Base-by-base conservation (phyloP, 345 rosid genomes). In the Viola odorata region DNA sequence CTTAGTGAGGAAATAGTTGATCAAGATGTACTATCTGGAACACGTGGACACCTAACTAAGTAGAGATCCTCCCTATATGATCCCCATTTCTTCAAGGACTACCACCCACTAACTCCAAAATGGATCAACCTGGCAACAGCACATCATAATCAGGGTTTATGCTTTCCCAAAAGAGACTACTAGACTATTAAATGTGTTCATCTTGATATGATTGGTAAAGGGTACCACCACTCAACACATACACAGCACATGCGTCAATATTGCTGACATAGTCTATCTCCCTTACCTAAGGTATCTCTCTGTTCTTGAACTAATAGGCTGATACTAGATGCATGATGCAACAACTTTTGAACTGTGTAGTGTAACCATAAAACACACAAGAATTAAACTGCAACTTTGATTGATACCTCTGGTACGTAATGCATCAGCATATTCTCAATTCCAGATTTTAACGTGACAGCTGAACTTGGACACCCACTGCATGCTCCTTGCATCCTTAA, bases 361-460 rank as follows among this genome's bases (percentile, higher is more conserved):
- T 38, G 39, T 12, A 51, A 37, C 37, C 50, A 15, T 1, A 39
- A 1, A 58, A 16, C 17, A 7, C 38, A 45, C 23, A 53, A 9
- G 41, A 37, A 10, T 17, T 13, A 38, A 3, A 47, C 53, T 50
- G 5, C n/a, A 9, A 23, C 37, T 12, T 37, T 47, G 51, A 14
- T 68, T 37, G 66, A 74, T 86, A 94, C 99, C 88, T 94, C 99
- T 7, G 97, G 83, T 38, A 94, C 84, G 67, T 94, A 94, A 75
- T 94, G 99, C 99, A 94, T 94, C 64, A 94, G 75, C 99, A 94
- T 94, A 78, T 90, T 94, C 61, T 94, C 97, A 44, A 94, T 94
- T 61, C 97, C 97, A 60, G 97, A 94, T 82, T 94, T 94, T 80
- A 94, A 69, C 56, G 99, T 94, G 68, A 94, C 97, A 15, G 99